Base-by-base conservation (phyloP, 1,284 basidiomycete genomes). In the Ceratobasidium sp. region DNA sequence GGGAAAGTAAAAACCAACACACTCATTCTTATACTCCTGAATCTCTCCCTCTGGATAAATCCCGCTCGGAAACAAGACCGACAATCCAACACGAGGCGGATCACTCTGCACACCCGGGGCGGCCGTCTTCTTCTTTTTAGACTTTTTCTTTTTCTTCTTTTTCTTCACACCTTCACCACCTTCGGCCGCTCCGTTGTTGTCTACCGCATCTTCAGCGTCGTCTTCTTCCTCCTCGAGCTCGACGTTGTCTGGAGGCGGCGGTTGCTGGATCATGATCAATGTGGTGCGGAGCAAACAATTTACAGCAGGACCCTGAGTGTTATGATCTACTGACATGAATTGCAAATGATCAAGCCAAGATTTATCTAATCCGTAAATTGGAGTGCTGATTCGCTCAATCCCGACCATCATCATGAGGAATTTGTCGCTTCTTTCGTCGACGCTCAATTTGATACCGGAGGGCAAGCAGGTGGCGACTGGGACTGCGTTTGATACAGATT, bases 101-200 rank as follows among this genome's bases (percentile, higher is more conserved):
- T 97, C 95, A n/a, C 91, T 92, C 87, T 99, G 97, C 80, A 20
- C 83, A 80, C 84, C 91, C 92, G 76, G 68, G 44, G 82, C 82
- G 3, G 81, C 80, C 15, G 83, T 78, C 83, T 88, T 89, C 86
- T 95, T 95, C 89, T 95, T 96, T 86, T 95, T 96, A 53, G 92
- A 84, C 86, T 96, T 97, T 86, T 95, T 96, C 89, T 98, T 98
- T 85, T 98, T 98, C 89, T 95, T 95, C 86, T 95, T 95, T 86
- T 95, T 95, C 84, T 93, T 81, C n/a, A 81, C 82, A 56, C 81
- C 84, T 7, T 82, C 84, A 3, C 56, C 80, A 7, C 33, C 33
- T 33, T 51, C 78, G 13, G 13, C 80, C 51, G 44, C 80, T 26
- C 60, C 80, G 20, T 60, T 83, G 4, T 83, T 84, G 40, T 84